Evolutionary conservation across 345 rosid species (phyloP).

Genomic region (Euphorbia pulcherrima): DNA sequence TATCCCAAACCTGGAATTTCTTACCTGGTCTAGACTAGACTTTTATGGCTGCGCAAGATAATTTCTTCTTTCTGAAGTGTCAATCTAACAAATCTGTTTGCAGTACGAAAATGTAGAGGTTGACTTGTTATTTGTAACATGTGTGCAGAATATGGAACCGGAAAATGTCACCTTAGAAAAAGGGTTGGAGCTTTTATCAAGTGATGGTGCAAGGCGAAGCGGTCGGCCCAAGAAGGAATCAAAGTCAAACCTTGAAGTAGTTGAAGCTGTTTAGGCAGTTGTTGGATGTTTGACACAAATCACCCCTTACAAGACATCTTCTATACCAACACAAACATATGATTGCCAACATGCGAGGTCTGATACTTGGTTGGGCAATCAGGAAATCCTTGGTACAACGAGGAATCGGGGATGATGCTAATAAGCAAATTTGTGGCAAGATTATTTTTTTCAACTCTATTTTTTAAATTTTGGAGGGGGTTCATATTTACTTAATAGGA

Average conservation of each 20-base stretch:
- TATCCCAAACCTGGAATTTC: background rate
- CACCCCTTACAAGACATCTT: background rate
- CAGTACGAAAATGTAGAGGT: background rate
- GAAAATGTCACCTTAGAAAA: slow-evolving; percentile 59
- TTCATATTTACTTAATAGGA: too few species aligned
- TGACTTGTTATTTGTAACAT: background rate
- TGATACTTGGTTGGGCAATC: background rate
- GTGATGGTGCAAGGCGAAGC: slow-evolving; percentile 46
- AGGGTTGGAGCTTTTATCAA: slow-evolving; percentile 63
- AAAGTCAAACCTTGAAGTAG: slow-evolving; percentile 23
- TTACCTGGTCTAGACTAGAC: background rate
- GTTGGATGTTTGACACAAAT: background rate
- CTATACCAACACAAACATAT: background rate
- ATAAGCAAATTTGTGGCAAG: background rate
- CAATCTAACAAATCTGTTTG: background rate
- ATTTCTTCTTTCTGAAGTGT: background rate
- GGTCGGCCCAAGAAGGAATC: slow-evolving; percentile 71
- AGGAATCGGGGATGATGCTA: background rate
- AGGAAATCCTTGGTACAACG: too few species aligned
- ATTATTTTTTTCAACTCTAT: background rate
- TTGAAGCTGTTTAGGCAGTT: slow-evolving; percentile 8
- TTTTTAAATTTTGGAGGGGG: background rate
- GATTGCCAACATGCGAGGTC: background rate
- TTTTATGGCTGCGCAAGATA: background rate
- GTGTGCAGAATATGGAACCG: slow-evolving; percentile 61